Percentiles rank a stretch among this genome's conserved stretches.
These are phyloP conservation scores for Zymoseptoria crescenta DNA, from an alignment of 2,329 filamentous ascomycete species.

Conservation along the genomic window DNA sequence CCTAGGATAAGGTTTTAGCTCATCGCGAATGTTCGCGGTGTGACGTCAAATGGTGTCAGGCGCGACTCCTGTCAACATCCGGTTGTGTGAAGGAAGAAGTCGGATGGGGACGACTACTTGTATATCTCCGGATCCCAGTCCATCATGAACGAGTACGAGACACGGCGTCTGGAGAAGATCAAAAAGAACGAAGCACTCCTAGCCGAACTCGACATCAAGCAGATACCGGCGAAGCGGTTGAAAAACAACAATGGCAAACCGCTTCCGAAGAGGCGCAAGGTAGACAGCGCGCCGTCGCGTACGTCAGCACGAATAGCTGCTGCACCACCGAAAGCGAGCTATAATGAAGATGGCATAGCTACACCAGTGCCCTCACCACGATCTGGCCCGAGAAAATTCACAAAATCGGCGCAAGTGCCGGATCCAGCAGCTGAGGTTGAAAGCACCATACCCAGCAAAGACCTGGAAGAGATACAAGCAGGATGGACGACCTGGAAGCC, in stretches of 20 bases:
- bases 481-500: conserved; percentile 42
- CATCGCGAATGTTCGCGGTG: not conserved
- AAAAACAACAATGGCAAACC: conserved; percentile 18
- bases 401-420: conserved; percentile 3
- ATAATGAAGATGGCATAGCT: conserved; percentile 33
- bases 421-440: conserved; percentile 7
- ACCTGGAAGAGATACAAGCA: conserved; percentile 28
- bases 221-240: conserved; percentile 11
- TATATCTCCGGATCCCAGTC: not conserved
- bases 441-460: conserved; percentile 20
- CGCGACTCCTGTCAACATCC: not conserved
- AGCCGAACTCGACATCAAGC: conserved; percentile 39
- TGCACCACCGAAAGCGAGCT: conserved; percentile 27
- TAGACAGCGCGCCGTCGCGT: conserved; percentile 33
- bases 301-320: conserved; percentile 44
- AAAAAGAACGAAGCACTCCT: conserved; percentile 43
- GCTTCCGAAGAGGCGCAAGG: conserved; percentile 36
- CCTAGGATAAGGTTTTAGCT: not conserved
- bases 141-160: conserved; percentile 40
- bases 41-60: not conserved
- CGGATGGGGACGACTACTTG: no score
- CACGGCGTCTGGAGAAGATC: conserved; percentile 42
- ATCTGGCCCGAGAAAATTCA: conserved; percentile 12
- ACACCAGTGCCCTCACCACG: conserved; percentile 18
- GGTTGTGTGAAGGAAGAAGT: no score